These are phyloP conservation scores for Kondoa malvinella DNA, from an alignment of 768 basidiomycete species.

Conservation along the genomic window DNA sequence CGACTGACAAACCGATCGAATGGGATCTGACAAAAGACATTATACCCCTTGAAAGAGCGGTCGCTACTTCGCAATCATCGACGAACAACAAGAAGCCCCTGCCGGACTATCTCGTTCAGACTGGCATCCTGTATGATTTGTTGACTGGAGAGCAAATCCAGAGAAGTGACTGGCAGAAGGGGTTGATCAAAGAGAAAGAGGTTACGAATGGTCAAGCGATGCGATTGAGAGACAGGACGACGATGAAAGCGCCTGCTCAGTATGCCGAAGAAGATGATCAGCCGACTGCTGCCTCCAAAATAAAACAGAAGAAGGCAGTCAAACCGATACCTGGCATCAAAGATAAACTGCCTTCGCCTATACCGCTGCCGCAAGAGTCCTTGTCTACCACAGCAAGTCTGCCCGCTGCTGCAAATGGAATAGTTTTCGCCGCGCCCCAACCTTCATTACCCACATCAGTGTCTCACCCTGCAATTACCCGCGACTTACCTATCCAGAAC, in stretches of 20 bases:
- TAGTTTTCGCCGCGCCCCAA: too few species aligned
- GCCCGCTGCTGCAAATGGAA: too few species aligned
- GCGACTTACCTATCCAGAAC: too few species aligned
- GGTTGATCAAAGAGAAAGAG: conserved; percentile 7
- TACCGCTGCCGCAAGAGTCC: too few species aligned
- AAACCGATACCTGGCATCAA: too few species aligned
- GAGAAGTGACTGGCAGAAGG: conserved; percentile 3
- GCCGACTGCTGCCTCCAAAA: not conserved
- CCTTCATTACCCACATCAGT: too few species aligned
- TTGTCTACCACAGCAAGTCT: too few species aligned
- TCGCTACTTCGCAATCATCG: not conserved
- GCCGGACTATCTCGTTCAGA: not conserved
- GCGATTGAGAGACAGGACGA: not conserved
- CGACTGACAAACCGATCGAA: not conserved
- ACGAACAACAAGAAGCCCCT: not conserved
- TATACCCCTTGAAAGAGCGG: not conserved
- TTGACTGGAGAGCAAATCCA: conserved; percentile 5
- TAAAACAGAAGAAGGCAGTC: not conserved
- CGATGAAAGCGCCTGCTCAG: not conserved
- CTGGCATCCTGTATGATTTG: not conserved
- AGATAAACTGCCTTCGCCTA: too few species aligned
- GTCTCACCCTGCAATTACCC: too few species aligned
- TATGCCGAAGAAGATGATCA: not conserved
- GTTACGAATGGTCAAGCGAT: not conserved
- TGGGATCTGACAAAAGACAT: conserved; percentile 9